These are phyloP conservation scores for Pneumocystis wakefieldiae DNA, from an alignment of 1,139 yeast species.

Conservation along the genomic window DNA sequence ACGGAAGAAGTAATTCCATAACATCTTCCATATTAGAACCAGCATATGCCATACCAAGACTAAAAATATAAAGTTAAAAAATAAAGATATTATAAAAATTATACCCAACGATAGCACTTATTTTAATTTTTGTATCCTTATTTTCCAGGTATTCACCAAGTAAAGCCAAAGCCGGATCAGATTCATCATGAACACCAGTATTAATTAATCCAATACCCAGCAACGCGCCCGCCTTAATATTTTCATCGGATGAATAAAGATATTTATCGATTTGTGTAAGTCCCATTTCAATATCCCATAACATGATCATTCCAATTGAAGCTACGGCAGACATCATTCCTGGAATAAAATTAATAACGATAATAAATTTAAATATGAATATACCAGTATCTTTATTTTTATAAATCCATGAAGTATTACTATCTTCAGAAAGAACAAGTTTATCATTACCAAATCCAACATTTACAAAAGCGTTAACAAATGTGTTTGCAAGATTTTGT, in stretches of 20 bases:
- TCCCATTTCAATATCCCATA: slow-evolving; percentile 87
- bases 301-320: slow-evolving; percentile 73
- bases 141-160: slow-evolving; percentile 56
- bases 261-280: slow-evolving; percentile 80
- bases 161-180: slow-evolving; percentile 79
- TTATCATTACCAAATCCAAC: slow-evolving; percentile 84
- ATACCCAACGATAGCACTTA: slow-evolving; percentile 59
- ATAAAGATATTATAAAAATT: background rate
- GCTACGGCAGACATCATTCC: slow-evolving; percentile 87
- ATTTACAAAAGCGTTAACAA: slow-evolving; percentile 82
- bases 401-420: slow-evolving; percentile 69
- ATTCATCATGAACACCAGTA: slow-evolving; percentile 88
- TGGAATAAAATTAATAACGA: background rate
- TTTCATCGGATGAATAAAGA: slow-evolving; percentile 70
- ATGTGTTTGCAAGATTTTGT: slow-evolving; percentile 88
- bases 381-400: slow-evolving; percentile 76
- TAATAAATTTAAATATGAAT: background rate
- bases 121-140: slow-evolving; percentile 40
- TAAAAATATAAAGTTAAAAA: background rate
- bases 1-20: slow-evolving; percentile 61
- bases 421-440: slow-evolving; percentile 46
- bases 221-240: slow-evolving; percentile 89
- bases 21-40: slow-evolving; percentile 85
- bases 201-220: slow-evolving; percentile 93
- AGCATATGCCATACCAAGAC: slow-evolving; percentile 88